These are phyloP conservation scores for Stropharia rugosoannulata DNA, from an alignment of 768 basidiomycete genomes.

Conservation along the genomic window DNA sequence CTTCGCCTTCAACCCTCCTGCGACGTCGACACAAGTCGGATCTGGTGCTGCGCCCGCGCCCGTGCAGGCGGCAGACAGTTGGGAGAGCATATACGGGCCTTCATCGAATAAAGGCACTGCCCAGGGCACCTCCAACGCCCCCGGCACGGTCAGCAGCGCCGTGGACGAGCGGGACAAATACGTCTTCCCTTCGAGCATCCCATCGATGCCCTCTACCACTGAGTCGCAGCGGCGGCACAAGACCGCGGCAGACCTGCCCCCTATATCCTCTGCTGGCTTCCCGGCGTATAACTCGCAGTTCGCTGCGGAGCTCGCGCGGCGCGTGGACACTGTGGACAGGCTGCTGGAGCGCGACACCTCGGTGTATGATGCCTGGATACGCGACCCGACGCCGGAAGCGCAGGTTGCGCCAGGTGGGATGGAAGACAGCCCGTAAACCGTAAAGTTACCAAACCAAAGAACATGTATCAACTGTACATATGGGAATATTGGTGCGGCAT, in stretches of 20 bases:
- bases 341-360: constrained; percentile 53
- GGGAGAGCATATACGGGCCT: constrained; percentile 21
- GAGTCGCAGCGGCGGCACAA: too few species aligned
- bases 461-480: not conserved
- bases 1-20: constrained; percentile 30
- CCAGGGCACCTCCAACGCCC: not conserved
- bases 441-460: not conserved
- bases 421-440: constrained; percentile 12
- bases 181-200: too few species aligned
- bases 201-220: too few species aligned
- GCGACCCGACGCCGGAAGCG: constrained; percentile 9
- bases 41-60: constrained; percentile 1
- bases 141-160: too few species aligned
- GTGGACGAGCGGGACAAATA: too few species aligned
- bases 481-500: not conserved
- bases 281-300: constrained; percentile 47
- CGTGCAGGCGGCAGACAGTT: constrained; percentile 14
- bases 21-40: constrained; percentile 32
- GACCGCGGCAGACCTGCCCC: not conserved
- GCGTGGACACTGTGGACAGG: constrained; percentile 51
- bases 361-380: constrained; percentile 51
- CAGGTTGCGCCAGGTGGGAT: constrained; percentile 3
- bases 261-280: not conserved
- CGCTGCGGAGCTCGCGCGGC: constrained; percentile 44
- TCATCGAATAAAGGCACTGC: not conserved